Base-by-base conservation (phyloP, 148 eudicot genomes). In the Amaranthus hypochondriacus region DNA sequence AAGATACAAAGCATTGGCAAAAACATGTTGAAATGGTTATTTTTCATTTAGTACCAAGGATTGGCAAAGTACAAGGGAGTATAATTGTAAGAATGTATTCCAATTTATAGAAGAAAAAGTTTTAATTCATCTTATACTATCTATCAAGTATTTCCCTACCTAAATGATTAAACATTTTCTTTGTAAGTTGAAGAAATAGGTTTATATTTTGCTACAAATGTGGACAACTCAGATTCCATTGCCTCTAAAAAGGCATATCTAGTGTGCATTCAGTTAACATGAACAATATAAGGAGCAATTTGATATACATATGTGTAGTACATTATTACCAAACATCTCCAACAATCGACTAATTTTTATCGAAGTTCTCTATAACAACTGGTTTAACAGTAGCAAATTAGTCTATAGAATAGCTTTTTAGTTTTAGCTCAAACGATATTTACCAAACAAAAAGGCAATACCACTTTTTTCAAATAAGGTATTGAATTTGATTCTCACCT, bases 1-100 rank as follows among this genome's bases (percentile, higher is more conserved):
- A 80, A 43, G 76, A 80, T 12, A 61, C 72, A 80, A 50, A 71
- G 51, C 44, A 80, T 53, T 46, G 54, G 52, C 3, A 52, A 64
- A 8, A 57, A 66, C 82, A 79, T 79, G 42, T 64, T 79, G 61
- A 14, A 51, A 48, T 39, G 51, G 49, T 7, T 12, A 7, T 8
- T 7, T 58, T 43, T 43, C 8, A 4, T 50, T 56, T 4, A 9
- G 42, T 48, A 2, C 12, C 9, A 8, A 56, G 60, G 54, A 57
- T 15, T 71, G 10, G 13, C 12, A 6, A 1, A 18, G 39, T 3
- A 15, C 3, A 5, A 8, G 11, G 9, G 60, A 57, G 1, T 44
- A 18, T 1, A 57, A 57, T 58, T 6, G 13, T 56, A 56, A 5
- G 2, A 3, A 56, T 3, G n/a, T 14, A 5, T 12, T 12, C 1